Conservation (phyloP, 73 alveolate species). For the Paramecium octaurelia region DNA sequence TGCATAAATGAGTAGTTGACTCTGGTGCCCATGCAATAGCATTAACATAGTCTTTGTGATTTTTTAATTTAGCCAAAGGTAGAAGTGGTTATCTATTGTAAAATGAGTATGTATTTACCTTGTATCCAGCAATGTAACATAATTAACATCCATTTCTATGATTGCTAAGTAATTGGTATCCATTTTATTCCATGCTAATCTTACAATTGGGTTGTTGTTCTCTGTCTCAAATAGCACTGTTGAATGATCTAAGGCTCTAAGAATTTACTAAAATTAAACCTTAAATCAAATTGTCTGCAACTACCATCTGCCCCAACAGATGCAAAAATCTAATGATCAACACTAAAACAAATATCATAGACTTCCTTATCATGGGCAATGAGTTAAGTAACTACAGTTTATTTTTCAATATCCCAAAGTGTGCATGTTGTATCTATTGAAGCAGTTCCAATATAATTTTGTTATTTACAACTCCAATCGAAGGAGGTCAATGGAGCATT, state of each 20-base stretch:
- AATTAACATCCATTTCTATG: slow-evolving; percentile 82
- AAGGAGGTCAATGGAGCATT: slow-evolving; percentile 96
- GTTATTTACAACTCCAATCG: slow-evolving; percentile 95
- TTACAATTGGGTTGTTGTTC: slow-evolving; percentile 80
- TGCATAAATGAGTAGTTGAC: slow-evolving; percentile 88
- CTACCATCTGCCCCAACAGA: slow-evolving; percentile 99
- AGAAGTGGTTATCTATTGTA: slow-evolving; percentile 77
- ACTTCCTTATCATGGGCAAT: slow-evolving; percentile 99
- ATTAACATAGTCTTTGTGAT: slow-evolving; percentile 93
- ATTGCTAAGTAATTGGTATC: slow-evolving; percentile 94
- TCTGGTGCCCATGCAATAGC: slow-evolving; percentile 98
- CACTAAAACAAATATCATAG: slow-evolving; percentile 95
- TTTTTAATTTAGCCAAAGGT: slow-evolving; percentile 87
- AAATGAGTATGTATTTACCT: slow-evolving; percentile 32
- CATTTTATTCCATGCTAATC: slow-evolving; percentile 93
- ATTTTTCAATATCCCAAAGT: slow-evolving; percentile 96
- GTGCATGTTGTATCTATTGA: slow-evolving; percentile 99
- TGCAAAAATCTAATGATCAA: slow-evolving; percentile 90
- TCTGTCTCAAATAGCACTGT: slow-evolving; percentile 94
- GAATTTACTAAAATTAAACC: slow-evolving; percentile 3
- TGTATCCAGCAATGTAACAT: slow-evolving; percentile 88
- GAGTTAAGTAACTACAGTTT: slow-evolving; percentile 91
- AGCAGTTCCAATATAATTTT: slow-evolving; percentile 93
- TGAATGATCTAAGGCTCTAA: slow-evolving; percentile 93
- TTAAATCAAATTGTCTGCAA: slow-evolving; percentile 91